Percentiles rank a stretch among this genome's conserved stretches.
Evolutionary conservation across 129 eudicot species (phyloP).

Genomic region (Tagetes erecta): DNA sequence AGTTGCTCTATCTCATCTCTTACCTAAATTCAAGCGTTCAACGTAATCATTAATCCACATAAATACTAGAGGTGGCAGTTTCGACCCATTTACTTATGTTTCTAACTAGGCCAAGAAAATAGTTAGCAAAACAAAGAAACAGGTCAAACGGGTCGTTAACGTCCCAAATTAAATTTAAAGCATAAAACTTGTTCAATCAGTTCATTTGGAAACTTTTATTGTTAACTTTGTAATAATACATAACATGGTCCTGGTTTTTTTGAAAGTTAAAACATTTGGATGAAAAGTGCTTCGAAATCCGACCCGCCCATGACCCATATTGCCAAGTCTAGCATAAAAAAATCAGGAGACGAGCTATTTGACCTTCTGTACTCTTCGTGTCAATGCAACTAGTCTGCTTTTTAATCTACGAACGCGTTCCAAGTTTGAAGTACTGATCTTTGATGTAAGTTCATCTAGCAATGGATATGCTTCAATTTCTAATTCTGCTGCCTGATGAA

Average conservation of each 20-base stretch:
- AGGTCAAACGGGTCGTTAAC: neutral
- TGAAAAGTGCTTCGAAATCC: neutral
- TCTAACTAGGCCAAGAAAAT: neutral
- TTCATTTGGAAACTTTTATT: neutral
- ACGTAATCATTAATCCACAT: neutral
- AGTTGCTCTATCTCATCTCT: slow-evolving; percentile 97
- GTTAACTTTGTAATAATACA: neutral
- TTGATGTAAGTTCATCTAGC: slow-evolving; percentile 92
- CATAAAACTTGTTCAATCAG: neutral
- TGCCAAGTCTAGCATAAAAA: neutral
- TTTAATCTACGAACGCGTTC: slow-evolving; percentile 89
- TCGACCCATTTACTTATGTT: neutral
- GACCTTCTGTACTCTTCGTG: slow-evolving; percentile 95
- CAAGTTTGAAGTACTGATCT: slow-evolving; percentile 85
- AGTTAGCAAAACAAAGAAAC: neutral
- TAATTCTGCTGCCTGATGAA: slow-evolving; percentile 75
- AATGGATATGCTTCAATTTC: slow-evolving; percentile 92
- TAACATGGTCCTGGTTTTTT: neutral
- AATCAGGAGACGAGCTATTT: neutral
- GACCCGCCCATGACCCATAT: neutral
- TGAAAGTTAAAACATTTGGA: neutral
- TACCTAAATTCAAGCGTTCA: slow-evolving; percentile 47
- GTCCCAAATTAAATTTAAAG: neutral
- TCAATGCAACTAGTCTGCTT: slow-evolving; percentile 90
- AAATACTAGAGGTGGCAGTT: neutral